phyloP scores from a whole-genome alignment of 2,329 filamentous ascomycete genomes.

The Trichoderma sp. region DNA sequence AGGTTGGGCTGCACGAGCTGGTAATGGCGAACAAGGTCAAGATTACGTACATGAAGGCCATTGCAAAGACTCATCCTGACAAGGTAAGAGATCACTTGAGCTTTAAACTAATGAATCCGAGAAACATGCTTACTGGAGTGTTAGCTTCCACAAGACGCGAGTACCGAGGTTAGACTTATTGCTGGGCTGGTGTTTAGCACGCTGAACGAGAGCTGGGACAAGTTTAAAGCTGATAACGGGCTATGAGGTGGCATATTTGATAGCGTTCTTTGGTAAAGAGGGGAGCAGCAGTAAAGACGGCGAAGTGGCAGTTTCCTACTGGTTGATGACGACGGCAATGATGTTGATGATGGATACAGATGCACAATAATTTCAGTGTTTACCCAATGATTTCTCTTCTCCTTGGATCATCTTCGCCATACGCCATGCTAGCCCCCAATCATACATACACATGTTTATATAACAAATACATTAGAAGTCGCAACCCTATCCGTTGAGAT shows the following conservation, averaged over 20 bases:
- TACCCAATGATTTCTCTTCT: not conserved
- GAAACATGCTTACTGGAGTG: not conserved
- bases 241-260: conserved; percentile 41
- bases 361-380: not conserved
- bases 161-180: conserved; percentile 64
- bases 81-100: conserved; percentile 63
- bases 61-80: conserved; percentile 96
- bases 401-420: conserved; percentile 12
- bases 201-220: conserved; percentile 71
- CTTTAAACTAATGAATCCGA: no score
- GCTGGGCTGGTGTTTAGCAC: conserved; percentile 65
- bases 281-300: not conserved
- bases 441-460: conserved; percentile 6
- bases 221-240: conserved; percentile 68
- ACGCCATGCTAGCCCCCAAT: conserved; percentile 21
- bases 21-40: conserved; percentile 95
- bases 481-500: not conserved
- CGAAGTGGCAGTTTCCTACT: not conserved
- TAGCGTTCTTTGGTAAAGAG: not conserved
- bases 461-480: not conserved
- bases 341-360: conserved; percentile 11
- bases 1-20: conserved; percentile 89
- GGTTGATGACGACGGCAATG: not conserved
- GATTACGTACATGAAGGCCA: conserved; percentile 98
- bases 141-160: conserved; percentile 63